These are phyloP conservation scores for Lentinula guzmanii DNA, from an alignment of 768 basidiomycete genomes.

Conservation along the genomic window DNA sequence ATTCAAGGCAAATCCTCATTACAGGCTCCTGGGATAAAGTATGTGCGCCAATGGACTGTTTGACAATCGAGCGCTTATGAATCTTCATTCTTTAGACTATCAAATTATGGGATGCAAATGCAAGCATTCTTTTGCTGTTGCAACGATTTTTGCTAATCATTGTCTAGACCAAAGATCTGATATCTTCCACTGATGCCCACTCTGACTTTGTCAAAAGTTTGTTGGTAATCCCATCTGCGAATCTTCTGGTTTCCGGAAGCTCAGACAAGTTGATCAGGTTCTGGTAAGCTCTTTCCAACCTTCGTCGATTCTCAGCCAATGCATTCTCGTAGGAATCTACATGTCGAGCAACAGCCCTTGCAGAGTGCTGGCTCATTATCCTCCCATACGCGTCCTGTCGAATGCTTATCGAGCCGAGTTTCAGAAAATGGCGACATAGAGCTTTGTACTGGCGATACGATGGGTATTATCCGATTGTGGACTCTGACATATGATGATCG, in stretches of 20 bases:
- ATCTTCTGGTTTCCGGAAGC: constrained; percentile 75
- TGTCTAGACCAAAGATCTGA: constrained; percentile 57
- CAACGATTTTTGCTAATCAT: neutral
- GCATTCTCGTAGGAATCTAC: constrained; percentile 51
- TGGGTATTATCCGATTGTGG: constrained; percentile 89
- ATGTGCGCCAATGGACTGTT: neutral
- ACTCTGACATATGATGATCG: constrained; percentile 41
- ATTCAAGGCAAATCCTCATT: constrained; percentile 47
- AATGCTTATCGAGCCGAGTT: constrained; percentile 58
- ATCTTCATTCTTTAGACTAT: constrained; percentile 52
- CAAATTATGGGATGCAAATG: constrained; percentile 78
- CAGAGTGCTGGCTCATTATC: constrained; percentile 63
- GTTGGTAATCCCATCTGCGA: constrained; percentile 58
- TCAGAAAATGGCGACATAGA: constrained; percentile 39
- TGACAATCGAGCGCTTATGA: neutral
- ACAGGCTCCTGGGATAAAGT: constrained; percentile 96
- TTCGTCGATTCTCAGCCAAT: neutral
- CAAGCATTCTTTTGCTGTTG: constrained; percentile 27
- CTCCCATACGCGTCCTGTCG: constrained; percentile 84
- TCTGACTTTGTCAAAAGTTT: constrained; percentile 88
- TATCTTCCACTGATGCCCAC: constrained; percentile 76
- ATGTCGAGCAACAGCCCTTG: constrained; percentile 31
- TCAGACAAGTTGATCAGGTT: constrained; percentile 87
- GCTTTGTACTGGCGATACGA: constrained; percentile 85
- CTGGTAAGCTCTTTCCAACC: constrained; percentile 51